A percentile compares a stretch with the other conserved stretches of the same genome.
Conservation (phyloP, 148 eudicot species). For the Diospyros kaki region DNA sequence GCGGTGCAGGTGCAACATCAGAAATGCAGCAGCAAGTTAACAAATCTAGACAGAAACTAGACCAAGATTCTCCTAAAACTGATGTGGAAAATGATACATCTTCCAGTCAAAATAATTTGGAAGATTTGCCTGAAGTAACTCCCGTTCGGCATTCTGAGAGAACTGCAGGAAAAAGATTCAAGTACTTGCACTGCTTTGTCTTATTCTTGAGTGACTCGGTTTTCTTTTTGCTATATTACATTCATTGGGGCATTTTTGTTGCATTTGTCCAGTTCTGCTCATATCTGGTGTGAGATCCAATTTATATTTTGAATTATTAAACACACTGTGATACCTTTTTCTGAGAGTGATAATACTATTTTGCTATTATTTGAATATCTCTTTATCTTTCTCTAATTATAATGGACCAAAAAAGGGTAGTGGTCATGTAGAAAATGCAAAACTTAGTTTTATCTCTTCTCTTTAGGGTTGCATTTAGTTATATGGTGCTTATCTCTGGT, state of each 20-base stretch:
- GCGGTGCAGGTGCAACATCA: conserved; percentile 69
- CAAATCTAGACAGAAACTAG: conserved; percentile 23
- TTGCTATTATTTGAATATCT: neutral
- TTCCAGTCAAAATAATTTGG: conserved; percentile 29
- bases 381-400: neutral
- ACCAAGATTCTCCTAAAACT: conserved; percentile 38
- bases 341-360: neutral
- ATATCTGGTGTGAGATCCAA: neutral
- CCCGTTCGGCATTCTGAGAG: conserved; percentile 76
- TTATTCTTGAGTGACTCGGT: conserved; percentile 1
- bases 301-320: neutral
- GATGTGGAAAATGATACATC: conserved; percentile 45
- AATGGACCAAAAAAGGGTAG: neutral
- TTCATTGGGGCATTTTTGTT: too few relatives aligned
- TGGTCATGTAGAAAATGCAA: too few relatives aligned
- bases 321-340: neutral
- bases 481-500: conserved; percentile 5
- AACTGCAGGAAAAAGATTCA: conserved; percentile 70
- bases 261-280: too few relatives aligned
- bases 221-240: too few relatives aligned
- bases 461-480: neutral
- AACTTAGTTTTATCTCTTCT: too few relatives aligned
- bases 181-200: conserved; percentile 35
- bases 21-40: conserved; percentile 26
- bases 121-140: conserved; percentile 36